Percentiles rank a stretch among this genome's conserved stretches.
Evolutionary conservation across 2,329 filamentous ascomycete species (phyloP).

Genomic region (Arthrinium puccinioides): DNA sequence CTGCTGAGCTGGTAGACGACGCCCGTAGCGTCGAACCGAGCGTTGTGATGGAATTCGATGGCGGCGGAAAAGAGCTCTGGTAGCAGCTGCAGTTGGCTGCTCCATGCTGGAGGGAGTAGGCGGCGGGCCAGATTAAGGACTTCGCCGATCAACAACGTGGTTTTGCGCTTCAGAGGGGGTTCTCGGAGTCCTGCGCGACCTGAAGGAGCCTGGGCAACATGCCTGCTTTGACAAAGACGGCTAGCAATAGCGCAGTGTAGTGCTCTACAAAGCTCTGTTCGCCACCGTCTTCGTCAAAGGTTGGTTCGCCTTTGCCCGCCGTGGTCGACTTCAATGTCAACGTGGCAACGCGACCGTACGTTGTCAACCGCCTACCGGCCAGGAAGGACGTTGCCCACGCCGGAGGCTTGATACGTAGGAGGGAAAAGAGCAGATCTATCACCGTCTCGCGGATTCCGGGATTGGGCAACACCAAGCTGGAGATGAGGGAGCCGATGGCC

Average conservation of each 20-base stretch:
- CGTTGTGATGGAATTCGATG: conserved; percentile 61
- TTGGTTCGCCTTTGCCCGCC: conserved; percentile 37
- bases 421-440: conserved; percentile 74
- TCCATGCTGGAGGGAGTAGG: conserved; percentile 75
- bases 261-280: conserved; percentile 87
- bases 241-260: conserved; percentile 82
- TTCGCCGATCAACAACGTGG: conserved; percentile 84
- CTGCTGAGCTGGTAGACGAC: conserved; percentile 98
- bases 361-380: conserved; percentile 85
- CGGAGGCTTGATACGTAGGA: conserved; percentile 83
- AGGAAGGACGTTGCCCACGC: conserved; percentile 95
- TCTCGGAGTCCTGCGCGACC: conserved; percentile 62
- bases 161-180: conserved; percentile 75
- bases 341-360: conserved; percentile 89
- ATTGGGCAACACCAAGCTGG: conserved; percentile 53
- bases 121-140: conserved; percentile 84
- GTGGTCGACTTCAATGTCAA: conserved; percentile 60
- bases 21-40: conserved; percentile 73
- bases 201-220: conserved; percentile 56
- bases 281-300: conserved; percentile 58
- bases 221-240: conserved; percentile 76
- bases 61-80: conserved; percentile 78
- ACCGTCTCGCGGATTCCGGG: conserved; percentile 63
- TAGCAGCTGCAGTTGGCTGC: conserved; percentile 76
- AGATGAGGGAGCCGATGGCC: conserved; percentile 70